Conservation (phyloP, 2,329 filamentous ascomycete genomes). For the Emydomyces testavorans region DNA sequence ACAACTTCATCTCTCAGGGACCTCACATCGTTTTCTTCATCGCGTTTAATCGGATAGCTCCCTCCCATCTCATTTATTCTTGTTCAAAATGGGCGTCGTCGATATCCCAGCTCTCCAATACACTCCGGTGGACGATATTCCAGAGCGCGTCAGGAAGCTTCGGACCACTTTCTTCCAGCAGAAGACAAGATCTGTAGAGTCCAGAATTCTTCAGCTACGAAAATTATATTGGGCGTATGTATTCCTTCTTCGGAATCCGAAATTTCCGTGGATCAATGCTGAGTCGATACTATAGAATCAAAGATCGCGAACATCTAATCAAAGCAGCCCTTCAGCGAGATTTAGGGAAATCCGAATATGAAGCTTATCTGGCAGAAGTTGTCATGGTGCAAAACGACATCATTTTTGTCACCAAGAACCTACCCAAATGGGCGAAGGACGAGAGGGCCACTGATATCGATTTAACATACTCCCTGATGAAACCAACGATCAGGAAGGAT, state of each 20-base stretch:
- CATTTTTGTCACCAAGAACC: conserved; percentile 62
- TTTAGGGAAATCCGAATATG: conserved; percentile 64
- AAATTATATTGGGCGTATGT: conserved; percentile 81
- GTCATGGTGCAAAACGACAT: conserved; percentile 72
- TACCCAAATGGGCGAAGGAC: conserved; percentile 73
- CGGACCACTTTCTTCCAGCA: conserved; percentile 63
- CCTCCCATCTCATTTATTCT: not conserved
- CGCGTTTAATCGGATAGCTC: not conserved
- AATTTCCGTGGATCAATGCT: conserved; percentile 7
- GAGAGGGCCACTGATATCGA: conserved; percentile 62
- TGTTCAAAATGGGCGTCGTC: conserved; percentile 17
- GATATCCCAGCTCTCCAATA: conserved; percentile 41
- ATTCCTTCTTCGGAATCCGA: not conserved
- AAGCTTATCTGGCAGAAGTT: conserved; percentile 63
- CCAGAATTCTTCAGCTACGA: conserved; percentile 72
- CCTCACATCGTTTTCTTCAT: not conserved
- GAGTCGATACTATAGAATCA: conserved; percentile 38
- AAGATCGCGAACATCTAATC: conserved; percentile 63
- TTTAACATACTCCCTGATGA: conserved; percentile 56
- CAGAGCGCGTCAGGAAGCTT: conserved; percentile 47
- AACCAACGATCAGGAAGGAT: conserved; percentile 70
- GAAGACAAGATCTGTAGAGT: conserved; percentile 72
- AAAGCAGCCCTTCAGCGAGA: conserved; percentile 65
- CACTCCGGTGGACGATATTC: conserved; percentile 57
- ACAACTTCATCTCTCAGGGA: too few relatives aligned